Evolutionary conservation across 805 yeast species (phyloP).

Genomic region (Saturnispora zaruensis): DNA sequence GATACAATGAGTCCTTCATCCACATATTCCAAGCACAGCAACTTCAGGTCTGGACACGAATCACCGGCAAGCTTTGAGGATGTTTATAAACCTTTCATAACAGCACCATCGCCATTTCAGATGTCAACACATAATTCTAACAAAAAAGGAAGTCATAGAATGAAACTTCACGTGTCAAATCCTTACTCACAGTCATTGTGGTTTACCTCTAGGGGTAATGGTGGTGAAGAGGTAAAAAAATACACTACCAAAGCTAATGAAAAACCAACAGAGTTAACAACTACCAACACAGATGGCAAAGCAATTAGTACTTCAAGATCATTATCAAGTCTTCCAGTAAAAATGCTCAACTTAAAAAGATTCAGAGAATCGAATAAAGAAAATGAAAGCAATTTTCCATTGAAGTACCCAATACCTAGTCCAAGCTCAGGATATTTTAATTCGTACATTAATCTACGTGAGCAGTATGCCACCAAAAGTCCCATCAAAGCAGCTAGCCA

Average conservation of each 20-base stretch:
- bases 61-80: slow-evolving; percentile 6
- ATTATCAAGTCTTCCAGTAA: background rate
- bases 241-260: background rate
- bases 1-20: background rate
- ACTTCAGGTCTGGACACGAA: background rate
- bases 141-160: background rate
- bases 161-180: slow-evolving; percentile 16
- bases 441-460: background rate
- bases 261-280: background rate
- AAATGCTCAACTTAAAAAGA: background rate
- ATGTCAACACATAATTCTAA: background rate
- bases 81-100: slow-evolving; percentile 12
- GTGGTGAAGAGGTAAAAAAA: slow-evolving; percentile 27
- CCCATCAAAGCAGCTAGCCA: background rate
- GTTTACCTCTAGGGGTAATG: slow-evolving; percentile 30
- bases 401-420: slow-evolving; percentile 2
- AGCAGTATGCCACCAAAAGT: background rate
- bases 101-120: slow-evolving; percentile 16
- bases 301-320: background rate
- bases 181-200: slow-evolving; percentile 39
- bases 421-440: background rate
- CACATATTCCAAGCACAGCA: background rate
- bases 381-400: background rate
- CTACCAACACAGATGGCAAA: background rate
- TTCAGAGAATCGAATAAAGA: background rate